Conservation (phyloP, 257 asterid genomes). For the Hygrophila difformis region DNA sequence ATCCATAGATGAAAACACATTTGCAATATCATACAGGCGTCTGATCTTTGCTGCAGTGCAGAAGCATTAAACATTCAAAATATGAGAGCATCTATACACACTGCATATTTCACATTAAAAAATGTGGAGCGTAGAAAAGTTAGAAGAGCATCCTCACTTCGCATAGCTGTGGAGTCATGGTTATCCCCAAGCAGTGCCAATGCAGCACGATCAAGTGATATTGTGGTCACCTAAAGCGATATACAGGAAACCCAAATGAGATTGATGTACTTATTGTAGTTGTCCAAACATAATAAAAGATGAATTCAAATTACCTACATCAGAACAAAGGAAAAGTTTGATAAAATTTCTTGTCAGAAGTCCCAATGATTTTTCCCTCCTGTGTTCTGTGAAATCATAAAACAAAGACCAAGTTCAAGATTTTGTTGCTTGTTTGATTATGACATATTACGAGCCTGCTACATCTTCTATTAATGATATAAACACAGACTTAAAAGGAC, state of each 20-base stretch:
- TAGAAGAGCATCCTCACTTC: constrained; percentile 37
- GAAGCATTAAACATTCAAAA: too few species aligned
- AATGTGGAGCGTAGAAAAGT: constrained; percentile 9
- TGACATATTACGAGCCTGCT: neutral
- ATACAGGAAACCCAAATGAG: constrained; percentile 11
- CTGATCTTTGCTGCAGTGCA: constrained; percentile 65
- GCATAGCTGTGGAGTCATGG: constrained; percentile 36
- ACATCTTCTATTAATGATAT: constrained; percentile 2
- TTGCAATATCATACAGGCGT: constrained; percentile 65
- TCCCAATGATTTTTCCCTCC: constrained; percentile 52
- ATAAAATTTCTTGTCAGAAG: constrained; percentile 52
- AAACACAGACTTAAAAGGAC: neutral
- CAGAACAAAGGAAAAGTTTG: constrained; percentile 55
- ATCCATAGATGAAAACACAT: constrained; percentile 52
- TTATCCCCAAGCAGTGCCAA: constrained; percentile 48
- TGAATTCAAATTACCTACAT: constrained; percentile 40
- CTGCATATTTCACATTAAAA: constrained; percentile 4
- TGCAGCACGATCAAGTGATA: constrained; percentile 54
- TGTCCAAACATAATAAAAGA: neutral
- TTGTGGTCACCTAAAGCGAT: constrained; percentile 37
- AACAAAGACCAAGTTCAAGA: constrained; percentile 12
- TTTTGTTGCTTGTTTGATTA: neutral
- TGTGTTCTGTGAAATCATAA: constrained; percentile 33
- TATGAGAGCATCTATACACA: too few species aligned
- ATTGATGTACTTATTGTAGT: neutral